phyloP scores from a whole-genome alignment of 768 basidiomycete species.

The Tremella yokohamensis region DNA sequence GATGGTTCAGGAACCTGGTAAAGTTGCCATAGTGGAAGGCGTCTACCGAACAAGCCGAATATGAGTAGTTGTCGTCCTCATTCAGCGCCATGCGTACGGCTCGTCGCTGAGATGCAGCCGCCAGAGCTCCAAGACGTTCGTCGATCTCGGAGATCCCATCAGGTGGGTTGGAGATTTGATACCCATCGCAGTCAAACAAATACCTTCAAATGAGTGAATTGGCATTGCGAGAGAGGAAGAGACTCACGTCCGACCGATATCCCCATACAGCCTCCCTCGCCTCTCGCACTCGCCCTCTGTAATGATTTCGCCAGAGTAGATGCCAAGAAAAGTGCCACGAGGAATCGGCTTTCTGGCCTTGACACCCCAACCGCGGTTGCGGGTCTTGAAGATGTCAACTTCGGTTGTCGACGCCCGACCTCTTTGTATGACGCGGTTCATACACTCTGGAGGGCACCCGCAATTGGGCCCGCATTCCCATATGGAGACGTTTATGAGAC shows the following conservation, averaged over 20 bases:
- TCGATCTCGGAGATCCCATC: constrained; percentile 33
- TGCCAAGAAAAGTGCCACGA: constrained; percentile 68
- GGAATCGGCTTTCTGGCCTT: constrained; percentile 66
- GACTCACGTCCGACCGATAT: constrained; percentile 46
- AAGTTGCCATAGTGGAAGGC: constrained; percentile 64
- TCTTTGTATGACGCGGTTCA: constrained; percentile 78
- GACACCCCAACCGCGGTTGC: constrained; percentile 58
- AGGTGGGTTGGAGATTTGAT: constrained; percentile 56
- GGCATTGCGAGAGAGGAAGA: constrained; percentile 6
- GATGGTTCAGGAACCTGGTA: constrained; percentile 62
- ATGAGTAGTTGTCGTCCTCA: constrained; percentile 41
- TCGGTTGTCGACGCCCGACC: constrained; percentile 65
- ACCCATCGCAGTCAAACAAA: constrained; percentile 80
- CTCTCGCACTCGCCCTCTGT: constrained; percentile 64
- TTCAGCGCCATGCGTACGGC: constrained; percentile 20
- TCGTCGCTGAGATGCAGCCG: constrained; percentile 37
- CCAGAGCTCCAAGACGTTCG: constrained; percentile 30
- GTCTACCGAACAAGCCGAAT: constrained; percentile 59
- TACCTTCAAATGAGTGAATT: constrained; percentile 55
- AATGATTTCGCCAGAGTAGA: constrained; percentile 80
- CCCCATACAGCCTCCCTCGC: constrained; percentile 61
- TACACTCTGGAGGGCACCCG: constrained; percentile 73
- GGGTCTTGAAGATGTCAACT: constrained; percentile 63
- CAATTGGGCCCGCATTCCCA: constrained; percentile 85
- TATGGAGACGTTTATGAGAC: constrained; percentile 52